Evolutionary conservation across 2,329 filamentous ascomycete species (phyloP).

Genomic region (Xylariomycetidae sp.): DNA sequence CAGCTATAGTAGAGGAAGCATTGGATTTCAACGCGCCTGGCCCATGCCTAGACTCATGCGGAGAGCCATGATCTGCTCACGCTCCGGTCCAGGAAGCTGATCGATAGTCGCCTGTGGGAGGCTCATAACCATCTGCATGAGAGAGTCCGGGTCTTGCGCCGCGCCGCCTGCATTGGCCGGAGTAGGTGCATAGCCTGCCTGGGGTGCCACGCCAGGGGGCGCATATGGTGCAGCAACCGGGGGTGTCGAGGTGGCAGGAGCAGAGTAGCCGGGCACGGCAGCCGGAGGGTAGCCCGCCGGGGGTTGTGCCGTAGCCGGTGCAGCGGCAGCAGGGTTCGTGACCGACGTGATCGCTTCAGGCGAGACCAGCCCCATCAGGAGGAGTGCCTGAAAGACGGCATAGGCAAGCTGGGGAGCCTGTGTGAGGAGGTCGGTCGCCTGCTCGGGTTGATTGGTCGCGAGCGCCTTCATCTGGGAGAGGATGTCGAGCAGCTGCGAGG

Average conservation of each 20-base stretch:
- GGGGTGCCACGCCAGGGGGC: slow-evolving; percentile 32
- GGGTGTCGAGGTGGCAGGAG: slow-evolving; percentile 40
- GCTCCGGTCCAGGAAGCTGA: slow-evolving; percentile 66
- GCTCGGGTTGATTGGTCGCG: slow-evolving; percentile 72
- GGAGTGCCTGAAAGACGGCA: slow-evolving; percentile 88
- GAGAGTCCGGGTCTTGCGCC: slow-evolving; percentile 57
- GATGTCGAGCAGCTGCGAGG: slow-evolving; percentile 86
- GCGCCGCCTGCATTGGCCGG: slow-evolving; percentile 29
- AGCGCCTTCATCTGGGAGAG: slow-evolving; percentile 91
- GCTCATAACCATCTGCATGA: slow-evolving; percentile 75
- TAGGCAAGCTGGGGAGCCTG: slow-evolving; percentile 91
- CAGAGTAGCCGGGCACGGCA: slow-evolving; percentile 29
- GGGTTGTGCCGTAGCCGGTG: slow-evolving; percentile 32
- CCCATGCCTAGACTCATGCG: slow-evolving; percentile 54
- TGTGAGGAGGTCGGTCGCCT: slow-evolving; percentile 78
- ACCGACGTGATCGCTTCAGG: slow-evolving; percentile 76
- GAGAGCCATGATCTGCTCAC: slow-evolving; percentile 73
- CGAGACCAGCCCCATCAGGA: slow-evolving; percentile 89
- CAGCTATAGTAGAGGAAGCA: background rate
- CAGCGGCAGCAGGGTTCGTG: slow-evolving; percentile 52
- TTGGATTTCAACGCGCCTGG: slow-evolving; percentile 9
- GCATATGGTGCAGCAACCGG: slow-evolving; percentile 41
- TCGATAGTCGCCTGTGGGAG: slow-evolving; percentile 78
- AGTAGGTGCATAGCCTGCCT: slow-evolving; percentile 35
- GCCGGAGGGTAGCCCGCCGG: slow-evolving; percentile 30